These are phyloP conservation scores for Raddia guianensis DNA, from an alignment of 176 grass and related monocot species.

Conservation along the genomic window DNA sequence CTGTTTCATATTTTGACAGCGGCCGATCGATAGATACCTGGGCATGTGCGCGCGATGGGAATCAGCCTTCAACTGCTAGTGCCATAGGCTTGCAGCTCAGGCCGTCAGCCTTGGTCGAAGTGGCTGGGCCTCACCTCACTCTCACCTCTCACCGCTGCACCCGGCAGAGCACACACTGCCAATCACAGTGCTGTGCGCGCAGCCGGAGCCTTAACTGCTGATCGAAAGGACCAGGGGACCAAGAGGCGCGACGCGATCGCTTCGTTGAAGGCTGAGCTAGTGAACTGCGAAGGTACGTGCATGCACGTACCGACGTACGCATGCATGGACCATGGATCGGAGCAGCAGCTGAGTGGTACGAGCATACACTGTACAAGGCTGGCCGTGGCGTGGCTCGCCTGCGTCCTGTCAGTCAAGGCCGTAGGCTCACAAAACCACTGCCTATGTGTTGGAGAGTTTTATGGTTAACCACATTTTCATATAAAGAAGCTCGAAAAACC, in stretches of 20 bases:
- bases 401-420: too few relatives aligned
- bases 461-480: too few relatives aligned
- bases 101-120: not conserved
- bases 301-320: too few relatives aligned
- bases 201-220: not conserved
- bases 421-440: too few relatives aligned
- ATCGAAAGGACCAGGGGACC: conserved; percentile 16
- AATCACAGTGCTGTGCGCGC: not conserved
- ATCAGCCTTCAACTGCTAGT: not conserved
- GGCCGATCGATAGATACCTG: not conserved
- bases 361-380: too few relatives aligned
- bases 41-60: not conserved
- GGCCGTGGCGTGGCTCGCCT: too few relatives aligned
- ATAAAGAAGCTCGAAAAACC: too few relatives aligned
- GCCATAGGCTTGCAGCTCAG: not conserved
- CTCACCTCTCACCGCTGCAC: too few relatives aligned
- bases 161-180: not conserved
- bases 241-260: not conserved
- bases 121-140: not conserved
- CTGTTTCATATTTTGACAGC: not conserved
- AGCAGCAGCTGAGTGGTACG: not conserved
- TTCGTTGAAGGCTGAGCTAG: not conserved
- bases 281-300: not conserved
- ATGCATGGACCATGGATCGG: not conserved
- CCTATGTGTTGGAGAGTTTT: too few relatives aligned